phyloP scores from a whole-genome alignment of 208 protist species.

The Acanthamoeba rhysodes region DNA sequence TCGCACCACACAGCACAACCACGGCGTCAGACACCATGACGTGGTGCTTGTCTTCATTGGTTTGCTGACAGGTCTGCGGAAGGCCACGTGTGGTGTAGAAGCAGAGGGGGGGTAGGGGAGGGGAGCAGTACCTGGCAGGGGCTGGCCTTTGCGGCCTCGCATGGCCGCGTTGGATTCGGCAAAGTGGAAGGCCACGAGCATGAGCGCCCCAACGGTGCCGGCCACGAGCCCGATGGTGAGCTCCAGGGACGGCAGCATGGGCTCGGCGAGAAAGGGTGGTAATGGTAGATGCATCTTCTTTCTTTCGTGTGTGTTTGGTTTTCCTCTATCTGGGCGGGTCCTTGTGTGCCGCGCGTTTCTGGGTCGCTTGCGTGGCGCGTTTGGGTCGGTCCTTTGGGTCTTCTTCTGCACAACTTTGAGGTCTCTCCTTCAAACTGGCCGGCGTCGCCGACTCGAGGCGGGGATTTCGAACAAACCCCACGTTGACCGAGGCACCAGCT shows the following conservation, averaged over 20 bases:
- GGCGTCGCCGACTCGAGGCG: too few species aligned
- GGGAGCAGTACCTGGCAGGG: conserved; percentile 4
- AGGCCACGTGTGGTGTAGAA: neutral
- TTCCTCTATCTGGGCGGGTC: too few species aligned
- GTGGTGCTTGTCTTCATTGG: too few species aligned
- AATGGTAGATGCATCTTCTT: neutral
- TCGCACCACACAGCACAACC: neutral
- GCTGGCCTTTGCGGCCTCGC: conserved; percentile 55
- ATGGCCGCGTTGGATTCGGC: conserved; percentile 40
- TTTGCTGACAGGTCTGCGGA: neutral
- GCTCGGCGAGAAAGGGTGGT: neutral
- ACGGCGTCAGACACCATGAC: neutral
- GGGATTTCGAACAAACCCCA: too few species aligned
- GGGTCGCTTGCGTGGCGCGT: too few species aligned
- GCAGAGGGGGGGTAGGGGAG: neutral
- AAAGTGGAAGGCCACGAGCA: conserved; percentile 64
- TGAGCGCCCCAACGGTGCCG: neutral
- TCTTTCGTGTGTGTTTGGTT: too few species aligned
- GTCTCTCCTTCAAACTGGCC: too few species aligned
- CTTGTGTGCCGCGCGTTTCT: too few species aligned
- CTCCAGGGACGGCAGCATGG: neutral
- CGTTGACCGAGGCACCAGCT: too few species aligned
- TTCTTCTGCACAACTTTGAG: too few species aligned
- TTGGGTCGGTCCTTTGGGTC: too few species aligned
- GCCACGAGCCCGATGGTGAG: conserved; percentile 12